Conservation (phyloP, 352 stramenopile species). For the Phytopythium sindhum region DNA sequence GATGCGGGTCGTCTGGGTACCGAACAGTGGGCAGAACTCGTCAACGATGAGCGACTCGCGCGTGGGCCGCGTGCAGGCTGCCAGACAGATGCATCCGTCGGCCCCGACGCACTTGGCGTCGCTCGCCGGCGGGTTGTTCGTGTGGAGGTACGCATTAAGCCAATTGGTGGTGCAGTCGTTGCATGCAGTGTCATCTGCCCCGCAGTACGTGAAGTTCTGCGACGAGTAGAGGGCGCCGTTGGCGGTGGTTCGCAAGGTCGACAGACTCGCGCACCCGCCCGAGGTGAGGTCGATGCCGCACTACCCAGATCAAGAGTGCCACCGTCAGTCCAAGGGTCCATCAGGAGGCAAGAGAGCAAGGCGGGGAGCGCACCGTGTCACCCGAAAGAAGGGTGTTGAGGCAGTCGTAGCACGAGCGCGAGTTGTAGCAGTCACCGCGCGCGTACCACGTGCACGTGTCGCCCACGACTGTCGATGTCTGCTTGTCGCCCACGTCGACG, state of each 20-base stretch:
- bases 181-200: constrained; percentile 23
- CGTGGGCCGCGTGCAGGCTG: constrained; percentile 27
- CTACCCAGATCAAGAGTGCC: constrained; percentile 6
- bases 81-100: constrained; percentile 41
- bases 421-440: constrained; percentile 9
- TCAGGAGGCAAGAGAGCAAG: not conserved
- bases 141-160: constrained; percentile 13
- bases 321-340: not conserved
- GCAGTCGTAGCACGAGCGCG: constrained; percentile 29
- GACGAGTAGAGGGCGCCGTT: constrained; percentile 19
- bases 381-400: constrained; percentile 28
- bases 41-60: constrained; percentile 20
- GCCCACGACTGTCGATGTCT: constrained; percentile 7
- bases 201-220: constrained; percentile 38
- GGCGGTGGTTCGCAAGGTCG: not conserved
- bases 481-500: not conserved
- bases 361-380: constrained; percentile 18
- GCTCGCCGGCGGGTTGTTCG: not conserved
- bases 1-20: constrained; percentile 18
- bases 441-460: constrained; percentile 24
- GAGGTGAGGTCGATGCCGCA: constrained; percentile 28
- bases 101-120: constrained; percentile 24
- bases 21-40: constrained; percentile 21
- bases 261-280: constrained; percentile 19
- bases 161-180: constrained; percentile 21